phyloP scores from a whole-genome alignment of 2,329 filamentous ascomycete species.

The Colletotrichum somersetense region DNA sequence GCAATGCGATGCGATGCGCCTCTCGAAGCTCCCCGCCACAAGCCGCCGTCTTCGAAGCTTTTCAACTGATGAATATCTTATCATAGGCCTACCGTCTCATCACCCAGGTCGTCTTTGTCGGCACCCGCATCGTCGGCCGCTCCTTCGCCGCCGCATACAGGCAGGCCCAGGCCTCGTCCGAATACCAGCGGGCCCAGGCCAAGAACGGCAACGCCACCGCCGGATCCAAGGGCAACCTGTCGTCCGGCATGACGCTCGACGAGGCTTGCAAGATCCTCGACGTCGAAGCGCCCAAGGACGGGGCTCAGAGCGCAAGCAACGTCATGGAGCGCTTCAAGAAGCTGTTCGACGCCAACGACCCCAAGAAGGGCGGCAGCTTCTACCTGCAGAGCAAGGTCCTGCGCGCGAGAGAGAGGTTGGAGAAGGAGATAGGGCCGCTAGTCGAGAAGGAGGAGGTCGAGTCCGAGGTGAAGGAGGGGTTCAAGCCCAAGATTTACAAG shows the following conservation, averaged over 20 bases:
- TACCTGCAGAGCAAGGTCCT: conserved; percentile 98
- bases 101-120: conserved; percentile 91
- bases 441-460: conserved; percentile 79
- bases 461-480: conserved; percentile 84
- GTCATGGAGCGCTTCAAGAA: conserved; percentile 92
- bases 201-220: conserved; percentile 64
- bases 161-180: conserved; percentile 89
- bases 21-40: conserved; percentile 1
- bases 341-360: conserved; percentile 94
- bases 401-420: conserved; percentile 90
- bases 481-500: conserved; percentile 96
- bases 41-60: neutral
- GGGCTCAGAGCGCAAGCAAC: conserved; percentile 81
- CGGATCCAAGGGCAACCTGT: conserved; percentile 56
- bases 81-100: conserved; percentile 65
- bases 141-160: conserved; percentile 95
- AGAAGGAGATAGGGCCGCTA: conserved; percentile 83
- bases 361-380: conserved; percentile 95
- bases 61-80: conserved; percentile 1
- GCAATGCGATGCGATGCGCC: conserved; percentile 17
- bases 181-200: conserved; percentile 81
- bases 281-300: conserved; percentile 86
- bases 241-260: conserved; percentile 87
- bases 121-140: conserved; percentile 90
- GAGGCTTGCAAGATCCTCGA: conserved; percentile 98